Conservation (phyloP, 2,329 filamentous ascomycete species). For the Ceratocystiopsis minuta region DNA sequence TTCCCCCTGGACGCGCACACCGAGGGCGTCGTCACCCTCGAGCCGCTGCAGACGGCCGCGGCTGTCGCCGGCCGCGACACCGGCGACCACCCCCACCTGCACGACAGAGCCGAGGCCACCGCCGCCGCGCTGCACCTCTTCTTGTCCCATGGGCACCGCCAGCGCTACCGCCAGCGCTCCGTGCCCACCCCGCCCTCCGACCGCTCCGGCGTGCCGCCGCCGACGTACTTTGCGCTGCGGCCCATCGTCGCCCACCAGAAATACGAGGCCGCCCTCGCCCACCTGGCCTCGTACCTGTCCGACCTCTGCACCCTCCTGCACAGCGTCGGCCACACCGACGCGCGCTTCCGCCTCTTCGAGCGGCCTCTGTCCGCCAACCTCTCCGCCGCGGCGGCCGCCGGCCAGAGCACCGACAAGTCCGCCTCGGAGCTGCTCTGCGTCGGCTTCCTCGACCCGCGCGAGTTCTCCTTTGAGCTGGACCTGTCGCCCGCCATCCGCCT, state of each 20-base stretch:
- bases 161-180: constrained; percentile 45
- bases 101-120: constrained; percentile 41
- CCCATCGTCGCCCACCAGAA: constrained; percentile 31
- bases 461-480: constrained; percentile 24
- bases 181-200: constrained; percentile 28
- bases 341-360: constrained; percentile 8
- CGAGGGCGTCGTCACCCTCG: constrained; percentile 50
- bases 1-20: constrained; percentile 34
- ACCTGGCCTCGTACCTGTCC: constrained; percentile 23
- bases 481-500: constrained; percentile 26
- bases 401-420: constrained; percentile 16
- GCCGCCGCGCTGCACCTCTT: constrained; percentile 55
- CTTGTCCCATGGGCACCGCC: constrained; percentile 54
- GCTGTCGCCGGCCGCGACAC: constrained; percentile 6
- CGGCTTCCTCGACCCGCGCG: constrained; percentile 23
- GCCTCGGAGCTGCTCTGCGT: constrained; percentile 27
- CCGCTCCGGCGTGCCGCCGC: constrained; percentile 18
- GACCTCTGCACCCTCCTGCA: constrained; percentile 25
- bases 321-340: constrained; percentile 5
- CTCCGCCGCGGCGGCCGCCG: neutral
- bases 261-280: constrained; percentile 23
- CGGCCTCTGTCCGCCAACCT: constrained; percentile 4
- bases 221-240: constrained; percentile 31
- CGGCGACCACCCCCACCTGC: constrained; percentile 12
- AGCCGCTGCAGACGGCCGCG: constrained; percentile 28